A percentile compares a stretch with the other conserved stretches of the same genome.
phyloP scores from a whole-genome alignment of 176 grass and related monocot genomes.

The Zea mays region Zm-B73-REFERENCE-NAM-5.0 NC_050096.1:197379001-197379500 shows the following conservation, averaged over 20 bases:
- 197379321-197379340: constrained; percentile 93
- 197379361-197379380: constrained; percentile 84
- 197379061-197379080: constrained; percentile 70
- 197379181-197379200: constrained; percentile 87
- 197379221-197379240: constrained; percentile 91
- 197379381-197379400: constrained; percentile 86
- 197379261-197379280: constrained; percentile 91
- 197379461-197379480: constrained; percentile 77
- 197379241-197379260: constrained; percentile 82
- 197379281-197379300: constrained; percentile 88
- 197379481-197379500: constrained; percentile 91
- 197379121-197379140: constrained; percentile 89
- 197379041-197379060: constrained; percentile 80
- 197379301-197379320: constrained; percentile 98
- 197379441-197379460: constrained; percentile 90
- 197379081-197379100: constrained; percentile 79
- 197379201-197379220: constrained; percentile 95
- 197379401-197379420: constrained; percentile 66
- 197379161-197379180: constrained; percentile 87
- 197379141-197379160: constrained; percentile 90
- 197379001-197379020: constrained; percentile 90
- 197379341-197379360: constrained; percentile 98
- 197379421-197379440: constrained; percentile 98
- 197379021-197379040: constrained; percentile 91
- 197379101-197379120: constrained; percentile 86